Base-by-base conservation (phyloP, 1,139 yeast genomes). In the Saccharomycopsis hybrid region DNA sequence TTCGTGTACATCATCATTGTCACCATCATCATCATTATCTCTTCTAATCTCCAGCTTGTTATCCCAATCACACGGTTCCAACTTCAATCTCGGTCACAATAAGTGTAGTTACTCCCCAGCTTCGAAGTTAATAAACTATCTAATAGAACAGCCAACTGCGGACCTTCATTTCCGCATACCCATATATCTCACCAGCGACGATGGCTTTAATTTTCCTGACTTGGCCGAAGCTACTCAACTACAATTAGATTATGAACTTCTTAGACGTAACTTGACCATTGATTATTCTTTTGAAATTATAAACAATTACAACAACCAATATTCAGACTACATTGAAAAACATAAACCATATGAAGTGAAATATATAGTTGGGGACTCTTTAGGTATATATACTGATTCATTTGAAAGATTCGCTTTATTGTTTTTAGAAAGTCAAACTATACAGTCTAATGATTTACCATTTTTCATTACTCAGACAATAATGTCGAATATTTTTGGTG, bases 371-470 rank as follows among this genome's bases (percentile, higher is more conserved):
- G 37, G 39, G 8, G 51, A 46, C 8, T 13, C 33, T 9, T 50
- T 44, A 33, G 46, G 41, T 3, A 41, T 52, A 5, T 50, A 52
- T 32, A 13, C 41, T 2, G 55, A 52, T 37, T 5, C 36, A 1
- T 44, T 50, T 27, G 46, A 47, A 18, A 43, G 33, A n/a, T 44
- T 47, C 24, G 46, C 44, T 9, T 68, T 69, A 2, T 65, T 81
- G 5, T 71, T 65, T 53, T 80, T 76, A 59, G 68, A 73, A 35
- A 63, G 77, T 43, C 68, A 67, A 1, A 61, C 77, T 8, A 71
- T 83, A n/a, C 72, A 73, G 47, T 62, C 68, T 9, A 83, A 82
- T 54, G 82, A 77, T 54, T 62, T 83, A 38, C 89, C 90, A 0
- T 82, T 72, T 55, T 73, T 76, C 52, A 68, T 80, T 4, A 74